phyloP scores from a whole-genome alignment of 306 rosid genomes.

The Chamaecrista fasciculata region DNA sequence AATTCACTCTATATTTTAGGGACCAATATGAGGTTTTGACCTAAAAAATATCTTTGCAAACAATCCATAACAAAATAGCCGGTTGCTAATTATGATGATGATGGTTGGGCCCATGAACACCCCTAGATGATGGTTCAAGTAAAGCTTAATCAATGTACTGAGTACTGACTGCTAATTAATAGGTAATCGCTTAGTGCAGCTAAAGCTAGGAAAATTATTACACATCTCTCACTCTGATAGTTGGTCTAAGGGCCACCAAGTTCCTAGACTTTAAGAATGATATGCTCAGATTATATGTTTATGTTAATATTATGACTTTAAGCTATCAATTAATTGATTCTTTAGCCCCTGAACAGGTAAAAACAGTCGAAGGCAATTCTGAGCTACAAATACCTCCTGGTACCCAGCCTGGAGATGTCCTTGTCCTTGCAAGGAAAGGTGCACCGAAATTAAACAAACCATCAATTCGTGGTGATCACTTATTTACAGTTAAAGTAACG shows the following conservation, averaged over 20 bases:
- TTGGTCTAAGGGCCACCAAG: background rate
- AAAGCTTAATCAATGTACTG: background rate
- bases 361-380: slow-evolving; percentile 78
- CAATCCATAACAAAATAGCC: background rate
- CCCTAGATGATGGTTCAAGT: background rate
- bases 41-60: background rate
- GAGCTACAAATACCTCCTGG: slow-evolving; percentile 86
- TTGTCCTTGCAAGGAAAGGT: slow-evolving; percentile 85
- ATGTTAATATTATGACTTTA: slow-evolving; percentile 1
- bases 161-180: background rate
- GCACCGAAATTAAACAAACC: slow-evolving; percentile 86
- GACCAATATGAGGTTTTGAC: no score
- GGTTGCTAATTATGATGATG: background rate
- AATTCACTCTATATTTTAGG: no score
- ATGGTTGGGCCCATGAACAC: no score
- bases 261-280: background rate
- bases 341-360: slow-evolving; percentile 57
- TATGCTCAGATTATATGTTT: background rate
- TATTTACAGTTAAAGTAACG: slow-evolving; percentile 79
- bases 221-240: background rate
- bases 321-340: slow-evolving; percentile 27
- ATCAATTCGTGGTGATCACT: slow-evolving; percentile 91
- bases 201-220: background rate
- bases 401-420: slow-evolving; percentile 87
- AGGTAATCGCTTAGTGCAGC: background rate